These are phyloP conservation scores for Pleurotus tuber-regium DNA, from an alignment of 768 basidiomycete species.

Conservation along the genomic window DNA sequence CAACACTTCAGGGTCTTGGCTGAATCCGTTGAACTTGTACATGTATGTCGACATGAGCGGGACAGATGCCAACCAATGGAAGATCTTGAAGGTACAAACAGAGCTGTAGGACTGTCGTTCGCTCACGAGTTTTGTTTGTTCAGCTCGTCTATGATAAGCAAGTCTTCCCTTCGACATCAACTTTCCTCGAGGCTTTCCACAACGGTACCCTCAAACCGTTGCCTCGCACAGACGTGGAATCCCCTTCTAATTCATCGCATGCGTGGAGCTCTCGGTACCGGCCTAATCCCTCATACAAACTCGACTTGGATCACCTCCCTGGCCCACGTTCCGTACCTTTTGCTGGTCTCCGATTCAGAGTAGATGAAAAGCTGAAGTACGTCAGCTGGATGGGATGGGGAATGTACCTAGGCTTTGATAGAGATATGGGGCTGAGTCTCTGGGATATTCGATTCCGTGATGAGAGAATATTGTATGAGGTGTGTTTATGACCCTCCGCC, in stretches of 20 bases:
- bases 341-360: slow-evolving; percentile 54
- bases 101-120: background rate
- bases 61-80: slow-evolving; percentile 50
- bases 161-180: slow-evolving; percentile 44
- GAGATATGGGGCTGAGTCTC: slow-evolving; percentile 63
- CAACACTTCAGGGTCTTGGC: slow-evolving; percentile 47
- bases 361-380: slow-evolving; percentile 49
- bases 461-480: slow-evolving; percentile 63
- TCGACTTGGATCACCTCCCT: slow-evolving; percentile 63
- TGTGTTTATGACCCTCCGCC: slow-evolving; percentile 13
- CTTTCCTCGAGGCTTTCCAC: slow-evolving; percentile 51
- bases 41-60: slow-evolving; percentile 57
- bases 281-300: slow-evolving; percentile 19
- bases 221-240: slow-evolving; percentile 26
- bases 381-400: slow-evolving; percentile 72
- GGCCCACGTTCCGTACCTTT: slow-evolving; percentile 65
- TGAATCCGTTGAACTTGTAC: slow-evolving; percentile 56
- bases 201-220: slow-evolving; percentile 50
- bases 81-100: slow-evolving; percentile 42
- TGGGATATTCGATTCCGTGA: slow-evolving; percentile 59
- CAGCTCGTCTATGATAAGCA: slow-evolving; percentile 62
- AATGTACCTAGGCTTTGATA: slow-evolving; percentile 57
- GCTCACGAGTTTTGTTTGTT: background rate
- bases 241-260: slow-evolving; percentile 25
- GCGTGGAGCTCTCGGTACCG: slow-evolving; percentile 49